Evolutionary conservation across 163 green algal species (phyloP).

Genomic region (Chloromonas sp.): DNA sequence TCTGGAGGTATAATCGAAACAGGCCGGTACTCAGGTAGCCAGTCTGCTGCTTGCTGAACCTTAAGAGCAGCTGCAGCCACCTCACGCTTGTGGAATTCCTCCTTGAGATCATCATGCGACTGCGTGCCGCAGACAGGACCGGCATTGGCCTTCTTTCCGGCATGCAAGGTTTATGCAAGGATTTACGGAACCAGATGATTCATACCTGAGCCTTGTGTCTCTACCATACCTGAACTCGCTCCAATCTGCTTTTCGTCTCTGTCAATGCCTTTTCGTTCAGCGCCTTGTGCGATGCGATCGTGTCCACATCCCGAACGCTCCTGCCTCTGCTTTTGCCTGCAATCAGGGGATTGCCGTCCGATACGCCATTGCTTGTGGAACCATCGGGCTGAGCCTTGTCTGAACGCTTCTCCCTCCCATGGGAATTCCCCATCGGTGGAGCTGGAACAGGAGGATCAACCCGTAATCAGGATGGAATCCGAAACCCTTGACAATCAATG

Average conservation of each 20-base stretch:
- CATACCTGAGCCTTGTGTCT: too few relatives aligned
- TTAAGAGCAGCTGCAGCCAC: conserved; percentile 28
- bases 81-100: conserved; percentile 25
- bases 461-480: too few relatives aligned
- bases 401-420: too few relatives aligned
- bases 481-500: too few relatives aligned
- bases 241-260: neutral
- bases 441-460: too few relatives aligned
- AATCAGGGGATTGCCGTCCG: too few relatives aligned
- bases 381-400: too few relatives aligned
- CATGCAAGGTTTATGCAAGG: too few relatives aligned
- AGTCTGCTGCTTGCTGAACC: conserved; percentile 28
- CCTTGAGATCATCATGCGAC: conserved; percentile 2
- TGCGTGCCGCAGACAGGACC: neutral
- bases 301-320: neutral
- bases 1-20: conserved; percentile 32
- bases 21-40: conserved; percentile 48
- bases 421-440: too few relatives aligned
- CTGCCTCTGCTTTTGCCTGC: neutral
- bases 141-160: too few relatives aligned
- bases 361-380: too few relatives aligned
- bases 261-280: conserved; percentile 2
- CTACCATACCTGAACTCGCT: neutral
- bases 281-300: neutral
- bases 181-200: too few relatives aligned